These are phyloP conservation scores for Aspergillus fischeri DNA, from an alignment of 2,329 filamentous ascomycete species.

Conservation along the genomic window DNA sequence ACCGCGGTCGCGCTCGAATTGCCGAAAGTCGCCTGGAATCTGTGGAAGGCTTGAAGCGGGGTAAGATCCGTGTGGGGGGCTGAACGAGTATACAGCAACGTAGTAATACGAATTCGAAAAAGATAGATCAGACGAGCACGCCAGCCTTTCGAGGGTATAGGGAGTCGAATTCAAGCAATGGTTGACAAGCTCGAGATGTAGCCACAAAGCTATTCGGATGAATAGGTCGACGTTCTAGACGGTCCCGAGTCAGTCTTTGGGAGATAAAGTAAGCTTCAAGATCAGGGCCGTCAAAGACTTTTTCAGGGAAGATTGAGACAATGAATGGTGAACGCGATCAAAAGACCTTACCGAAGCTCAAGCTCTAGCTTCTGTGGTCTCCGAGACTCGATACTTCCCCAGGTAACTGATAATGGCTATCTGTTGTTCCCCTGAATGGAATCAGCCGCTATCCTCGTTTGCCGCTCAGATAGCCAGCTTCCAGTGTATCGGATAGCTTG, in stretches of 20 bases:
- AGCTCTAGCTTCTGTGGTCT: not conserved
- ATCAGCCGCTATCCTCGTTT: not conserved
- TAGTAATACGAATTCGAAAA: constrained; percentile 5
- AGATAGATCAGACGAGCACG: not conserved
- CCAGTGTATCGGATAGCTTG: not conserved
- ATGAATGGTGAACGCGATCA: not conserved
- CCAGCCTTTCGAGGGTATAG: not conserved
- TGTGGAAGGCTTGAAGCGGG: constrained; percentile 12
- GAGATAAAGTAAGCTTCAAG: not conserved
- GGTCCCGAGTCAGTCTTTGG: not conserved
- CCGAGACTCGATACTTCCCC: not conserved
- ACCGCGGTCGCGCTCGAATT: constrained; percentile 3
- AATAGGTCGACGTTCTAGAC: not conserved
- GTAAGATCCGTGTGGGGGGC: constrained; percentile 9
- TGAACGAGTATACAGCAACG: not conserved
- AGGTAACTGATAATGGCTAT: not conserved
- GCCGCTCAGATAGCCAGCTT: not conserved
- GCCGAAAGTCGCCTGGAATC: constrained; percentile 2
- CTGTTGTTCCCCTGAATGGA: not conserved
- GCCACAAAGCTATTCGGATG: not conserved
- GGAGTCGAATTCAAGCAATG: not conserved
- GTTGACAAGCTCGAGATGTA: not conserved
- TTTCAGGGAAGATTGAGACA: not conserved
- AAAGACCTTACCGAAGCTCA: not conserved
- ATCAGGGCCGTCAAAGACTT: not conserved